A percentile compares a stretch with the other conserved stretches of the same genome.
These are phyloP conservation scores for Aspergillus niger DNA, from an alignment of 2,329 filamentous ascomycete species.

Conservation along the genomic window DNA sequence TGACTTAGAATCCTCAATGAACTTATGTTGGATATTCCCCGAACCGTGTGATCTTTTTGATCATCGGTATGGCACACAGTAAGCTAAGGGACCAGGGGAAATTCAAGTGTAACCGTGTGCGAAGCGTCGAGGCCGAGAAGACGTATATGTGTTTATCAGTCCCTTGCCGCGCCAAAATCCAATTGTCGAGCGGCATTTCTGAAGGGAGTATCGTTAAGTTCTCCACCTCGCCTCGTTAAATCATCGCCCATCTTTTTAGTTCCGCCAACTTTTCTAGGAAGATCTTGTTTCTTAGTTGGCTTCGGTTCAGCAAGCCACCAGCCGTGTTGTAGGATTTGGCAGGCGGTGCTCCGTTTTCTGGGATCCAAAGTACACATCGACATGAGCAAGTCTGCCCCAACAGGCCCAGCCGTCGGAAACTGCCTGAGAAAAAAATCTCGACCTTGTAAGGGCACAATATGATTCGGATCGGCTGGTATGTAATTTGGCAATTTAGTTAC, in stretches of 20 bases:
- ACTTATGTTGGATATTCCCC: not conserved
- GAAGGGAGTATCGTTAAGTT: constrained; percentile 64
- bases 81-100: not conserved
- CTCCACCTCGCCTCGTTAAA: constrained; percentile 73
- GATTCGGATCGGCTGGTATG: constrained; percentile 64
- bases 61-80: not conserved
- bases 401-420: constrained; percentile 77
- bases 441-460: constrained; percentile 60
- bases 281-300: constrained; percentile 76
- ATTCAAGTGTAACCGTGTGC: not conserved
- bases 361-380: constrained; percentile 84
- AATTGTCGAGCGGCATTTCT: constrained; percentile 81
- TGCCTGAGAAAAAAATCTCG: constrained; percentile 72
- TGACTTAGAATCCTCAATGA: not conserved
- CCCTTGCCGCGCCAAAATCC: constrained; percentile 63
- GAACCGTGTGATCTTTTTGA: not conserved
- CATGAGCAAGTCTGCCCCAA: constrained; percentile 86
- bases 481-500: constrained; percentile 80
- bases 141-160: not conserved
- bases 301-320: constrained; percentile 86
- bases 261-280: constrained; percentile 75
- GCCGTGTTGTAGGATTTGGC: constrained; percentile 74
- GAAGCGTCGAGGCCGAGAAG: not conserved
- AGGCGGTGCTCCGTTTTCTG: constrained; percentile 75
- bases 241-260: constrained; percentile 78